Base-by-base conservation (phyloP, 2,329 filamentous ascomycete species). In the Botrytis byssoidea region DNA sequence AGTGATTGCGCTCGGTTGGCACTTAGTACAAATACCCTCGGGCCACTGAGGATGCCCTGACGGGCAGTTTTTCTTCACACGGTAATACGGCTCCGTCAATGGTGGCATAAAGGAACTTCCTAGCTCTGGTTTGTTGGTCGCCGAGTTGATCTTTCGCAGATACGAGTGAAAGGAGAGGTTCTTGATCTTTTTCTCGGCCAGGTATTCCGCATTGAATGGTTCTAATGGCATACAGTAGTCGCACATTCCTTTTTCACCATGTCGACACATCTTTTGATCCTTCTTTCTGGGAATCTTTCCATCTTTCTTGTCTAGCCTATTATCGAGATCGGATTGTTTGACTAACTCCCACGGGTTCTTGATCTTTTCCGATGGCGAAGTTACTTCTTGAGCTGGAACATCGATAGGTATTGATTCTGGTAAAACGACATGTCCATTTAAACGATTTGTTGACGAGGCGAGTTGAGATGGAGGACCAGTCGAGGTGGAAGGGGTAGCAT, bases 141-240 rank as follows among this genome's bases (percentile, higher is more conserved):
- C 92, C 22, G 94, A 91, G 84, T 99, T 99, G 83, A 97, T 91
- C 83, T 99, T 99, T 77, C 95, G 91, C 64, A 99, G 87, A 82
- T 98, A 91, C 7, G 95, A 93, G 83, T 99, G 96, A 84, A 98
- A 98, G 0, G 96, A 98, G 42, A 96, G 87, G 83, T 99, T 97
- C 83, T 99, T 99, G 87, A 99, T 98, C 87, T 98, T 98, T 86
- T 95, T 97, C 79, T 99, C 95, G 44, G 90, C 89, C 29, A 99
- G 88, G 79, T 98, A 98, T 73, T 90, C 90, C n/a, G 92, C 83
- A 80, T 97, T 91, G 83, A 97, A 99, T 0, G 96, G 96, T 80
- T 99, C 96, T 69, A 98, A 85, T 0, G 97, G 97, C 89, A 97
- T 97, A 85, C 96, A 99, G 84, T 98, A 97, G 84, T 99, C 96